Evolutionary conservation across 371 early-diverging fungal genomes (phyloP).

Genomic region (Rhizomucor pusillus): DNA sequence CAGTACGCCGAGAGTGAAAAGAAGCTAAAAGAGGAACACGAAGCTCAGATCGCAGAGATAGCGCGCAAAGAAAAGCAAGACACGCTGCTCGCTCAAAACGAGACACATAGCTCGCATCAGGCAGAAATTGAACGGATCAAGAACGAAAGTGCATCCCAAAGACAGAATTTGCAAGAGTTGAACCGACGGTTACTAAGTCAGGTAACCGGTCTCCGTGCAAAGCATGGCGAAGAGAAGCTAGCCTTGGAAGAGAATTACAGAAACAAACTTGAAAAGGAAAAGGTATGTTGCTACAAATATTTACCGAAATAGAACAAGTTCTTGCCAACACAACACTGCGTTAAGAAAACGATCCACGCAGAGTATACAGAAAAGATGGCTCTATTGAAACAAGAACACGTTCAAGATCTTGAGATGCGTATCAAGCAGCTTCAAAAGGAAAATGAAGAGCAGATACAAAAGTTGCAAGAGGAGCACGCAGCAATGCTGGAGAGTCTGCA

Average conservation of each 20-base stretch:
- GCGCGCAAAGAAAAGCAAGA: too few species aligned
- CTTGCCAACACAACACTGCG: too few species aligned
- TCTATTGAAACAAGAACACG: slow-evolving; percentile 8
- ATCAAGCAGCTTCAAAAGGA: slow-evolving; percentile 17
- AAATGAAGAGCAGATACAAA: slow-evolving; percentile 15
- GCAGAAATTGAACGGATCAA: not conserved
- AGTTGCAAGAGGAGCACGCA: slow-evolving; percentile 1
- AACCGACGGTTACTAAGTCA: not conserved
- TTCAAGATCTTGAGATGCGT: slow-evolving; percentile 10
- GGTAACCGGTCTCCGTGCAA: not conserved
- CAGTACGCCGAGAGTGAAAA: not conserved
- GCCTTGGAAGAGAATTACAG: slow-evolving; percentile 6
- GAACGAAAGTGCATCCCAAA: not conserved
- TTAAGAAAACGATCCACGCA: too few species aligned
- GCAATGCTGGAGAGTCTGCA: not conserved
- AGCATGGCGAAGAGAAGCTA: slow-evolving; percentile 5
- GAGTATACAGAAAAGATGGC: not conserved
- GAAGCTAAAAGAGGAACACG: not conserved
- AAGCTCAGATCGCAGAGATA: too few species aligned
- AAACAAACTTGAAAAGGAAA: slow-evolving; percentile 10
- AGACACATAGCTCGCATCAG: not conserved
- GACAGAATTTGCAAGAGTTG: not conserved
- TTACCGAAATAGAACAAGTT: too few species aligned
- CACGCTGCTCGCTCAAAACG: too few species aligned
- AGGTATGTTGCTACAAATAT: not conserved